A percentile compares a stretch with the other conserved stretches of the same genome.
Conservation (phyloP, 805 yeast species). For the Kluyveromyces lactis region DNA sequence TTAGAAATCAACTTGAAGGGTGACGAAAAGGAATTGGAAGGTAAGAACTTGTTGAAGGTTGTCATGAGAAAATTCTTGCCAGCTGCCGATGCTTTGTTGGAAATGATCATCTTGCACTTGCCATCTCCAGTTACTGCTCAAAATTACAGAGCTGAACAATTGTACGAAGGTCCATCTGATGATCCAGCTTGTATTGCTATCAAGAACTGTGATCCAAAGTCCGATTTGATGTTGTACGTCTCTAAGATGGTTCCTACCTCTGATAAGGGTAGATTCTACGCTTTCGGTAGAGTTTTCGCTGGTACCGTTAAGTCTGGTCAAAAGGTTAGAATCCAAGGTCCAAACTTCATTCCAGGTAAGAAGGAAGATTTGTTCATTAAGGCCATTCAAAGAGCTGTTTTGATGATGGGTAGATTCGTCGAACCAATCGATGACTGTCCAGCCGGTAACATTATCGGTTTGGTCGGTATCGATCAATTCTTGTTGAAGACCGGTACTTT, state of each 20-base stretch:
- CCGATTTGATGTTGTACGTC: conserved; percentile 97
- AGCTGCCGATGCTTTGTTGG: conserved; percentile 98
- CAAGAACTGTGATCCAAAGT: conserved; percentile 97
- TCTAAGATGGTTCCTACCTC: conserved; percentile 99
- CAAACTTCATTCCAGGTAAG: conserved; percentile 98
- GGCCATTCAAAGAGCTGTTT: conserved; percentile 97
- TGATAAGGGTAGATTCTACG: conserved; percentile 99
- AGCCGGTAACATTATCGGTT: conserved; percentile 99
- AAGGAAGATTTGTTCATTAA: conserved; percentile 95
- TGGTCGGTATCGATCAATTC: conserved; percentile 99
- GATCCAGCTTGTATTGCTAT: conserved; percentile 87
- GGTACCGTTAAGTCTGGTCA: conserved; percentile 99
- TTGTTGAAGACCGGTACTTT: conserved; percentile 98
- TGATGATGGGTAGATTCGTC: conserved; percentile 98
- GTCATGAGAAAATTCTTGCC: conserved; percentile 99
- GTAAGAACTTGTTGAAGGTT: conserved; percentile 95
- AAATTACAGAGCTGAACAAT: conserved; percentile 96
- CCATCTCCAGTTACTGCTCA: conserved; percentile 99
- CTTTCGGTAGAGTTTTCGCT: conserved; percentile 99
- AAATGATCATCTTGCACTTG: conserved; percentile 96
- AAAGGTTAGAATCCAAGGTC: conserved; percentile 99
- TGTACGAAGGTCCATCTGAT: conserved; percentile 97
- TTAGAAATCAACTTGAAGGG: conserved; percentile 89
- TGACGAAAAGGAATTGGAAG: conserved; percentile 97
- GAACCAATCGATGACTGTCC: conserved; percentile 99